These are phyloP conservation scores for Fusarium tanahbumbuense DNA, from an alignment of 2,329 filamentous ascomycete species.

Conservation along the genomic window DNA sequence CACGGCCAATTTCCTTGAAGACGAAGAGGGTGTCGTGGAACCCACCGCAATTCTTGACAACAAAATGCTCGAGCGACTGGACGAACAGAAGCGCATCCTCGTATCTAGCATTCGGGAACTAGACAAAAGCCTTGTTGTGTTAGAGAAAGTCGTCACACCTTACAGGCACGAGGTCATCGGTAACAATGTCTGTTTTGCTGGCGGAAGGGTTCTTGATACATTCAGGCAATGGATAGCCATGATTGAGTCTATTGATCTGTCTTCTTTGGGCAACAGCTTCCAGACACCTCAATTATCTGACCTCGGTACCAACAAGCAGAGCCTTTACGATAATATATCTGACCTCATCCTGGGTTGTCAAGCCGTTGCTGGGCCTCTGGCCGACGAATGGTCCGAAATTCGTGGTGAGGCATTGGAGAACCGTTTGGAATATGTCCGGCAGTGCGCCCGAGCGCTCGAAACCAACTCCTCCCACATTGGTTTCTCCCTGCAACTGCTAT, in stretches of 20 bases:
- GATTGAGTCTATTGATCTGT: slow-evolving; percentile 91
- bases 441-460: slow-evolving; percentile 83
- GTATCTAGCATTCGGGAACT: slow-evolving; percentile 87
- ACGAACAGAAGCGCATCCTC: slow-evolving; percentile 86
- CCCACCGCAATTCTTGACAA: slow-evolving; percentile 80
- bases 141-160: slow-evolving; percentile 84
- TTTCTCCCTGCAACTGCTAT: slow-evolving; percentile 86
- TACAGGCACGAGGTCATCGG: slow-evolving; percentile 82
- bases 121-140: slow-evolving; percentile 82
- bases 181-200: slow-evolving; percentile 83
- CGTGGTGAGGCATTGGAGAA: slow-evolving; percentile 90
- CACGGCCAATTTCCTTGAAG: slow-evolving; percentile 86
- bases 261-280: slow-evolving; percentile 79
- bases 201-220: slow-evolving; percentile 83
- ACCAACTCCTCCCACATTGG: slow-evolving; percentile 88
- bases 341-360: slow-evolving; percentile 91
- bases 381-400: slow-evolving; percentile 96
- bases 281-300: slow-evolving; percentile 88
- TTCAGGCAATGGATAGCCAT: slow-evolving; percentile 91
- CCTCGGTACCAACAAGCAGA: slow-evolving; percentile 91
- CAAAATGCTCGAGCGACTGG: slow-evolving; percentile 82
- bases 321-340: slow-evolving; percentile 90
- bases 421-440: slow-evolving; percentile 81
- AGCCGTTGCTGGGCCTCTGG: slow-evolving; percentile 88
- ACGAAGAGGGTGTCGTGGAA: slow-evolving; percentile 78